A percentile compares a stretch with the other conserved stretches of the same genome.
phyloP scores from a whole-genome alignment of 129 eudicot species.

The Saposhnikovia divaricata region DNA sequence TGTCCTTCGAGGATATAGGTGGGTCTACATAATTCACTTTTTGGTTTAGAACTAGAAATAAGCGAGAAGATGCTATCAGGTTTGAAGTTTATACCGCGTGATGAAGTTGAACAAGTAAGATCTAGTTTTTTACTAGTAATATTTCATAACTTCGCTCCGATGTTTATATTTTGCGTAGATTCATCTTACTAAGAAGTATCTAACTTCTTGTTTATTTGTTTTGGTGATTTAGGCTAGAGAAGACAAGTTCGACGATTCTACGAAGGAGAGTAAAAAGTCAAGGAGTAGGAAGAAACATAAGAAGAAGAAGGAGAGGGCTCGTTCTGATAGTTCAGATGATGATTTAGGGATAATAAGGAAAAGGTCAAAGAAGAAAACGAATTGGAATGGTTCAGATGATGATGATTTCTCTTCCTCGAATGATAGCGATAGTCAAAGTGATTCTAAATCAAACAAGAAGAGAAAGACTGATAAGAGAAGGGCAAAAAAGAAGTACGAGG shows the following conservation, averaged over 20 bases:
- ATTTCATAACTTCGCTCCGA: not conserved
- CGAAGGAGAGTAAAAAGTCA: conserved; percentile 21
- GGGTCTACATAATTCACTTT: not conserved
- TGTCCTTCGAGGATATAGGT: not conserved
- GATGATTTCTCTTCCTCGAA: conserved; percentile 36
- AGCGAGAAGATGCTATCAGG: conserved; percentile 59
- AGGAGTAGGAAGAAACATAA: conserved; percentile 29
- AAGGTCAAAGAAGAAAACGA: conserved; percentile 63
- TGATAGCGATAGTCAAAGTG: conserved; percentile 33
- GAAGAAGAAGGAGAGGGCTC: conserved; percentile 45
- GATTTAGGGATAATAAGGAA: conserved; percentile 50
- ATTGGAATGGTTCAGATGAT: conserved; percentile 79
- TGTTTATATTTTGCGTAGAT: not conserved
- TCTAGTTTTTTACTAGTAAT: not conserved
- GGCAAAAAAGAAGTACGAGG: conserved; percentile 21
- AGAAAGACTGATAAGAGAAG: conserved; percentile 24
- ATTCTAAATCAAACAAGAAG: conserved; percentile 23
- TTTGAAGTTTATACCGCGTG: conserved; percentile 76
- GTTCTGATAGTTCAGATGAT: conserved; percentile 43
- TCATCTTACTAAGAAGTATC: not conserved
- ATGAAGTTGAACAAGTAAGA: conserved; percentile 49
- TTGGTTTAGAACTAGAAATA: not conserved
- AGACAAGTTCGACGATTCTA: conserved; percentile 29
- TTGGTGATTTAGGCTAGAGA: conserved; percentile 25
- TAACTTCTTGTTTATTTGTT: not conserved